Conservation (phyloP, 2,329 filamentous ascomycete species). For the Berkeleyomyces rouxiae region DNA sequence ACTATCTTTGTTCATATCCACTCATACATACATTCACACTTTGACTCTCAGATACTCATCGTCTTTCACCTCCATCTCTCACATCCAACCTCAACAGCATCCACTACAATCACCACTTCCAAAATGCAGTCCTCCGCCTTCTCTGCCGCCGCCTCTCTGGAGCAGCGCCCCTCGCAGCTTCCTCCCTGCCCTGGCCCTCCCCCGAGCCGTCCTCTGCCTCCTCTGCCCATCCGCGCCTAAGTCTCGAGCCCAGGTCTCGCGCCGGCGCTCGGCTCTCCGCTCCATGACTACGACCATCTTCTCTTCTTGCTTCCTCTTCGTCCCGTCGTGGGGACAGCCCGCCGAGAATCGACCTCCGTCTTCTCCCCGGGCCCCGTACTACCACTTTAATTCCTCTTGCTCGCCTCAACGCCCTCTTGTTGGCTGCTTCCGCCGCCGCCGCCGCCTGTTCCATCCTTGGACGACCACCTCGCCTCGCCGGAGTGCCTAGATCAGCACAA, state of each 20-base stretch:
- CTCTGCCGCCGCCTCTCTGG: conserved; percentile 18
- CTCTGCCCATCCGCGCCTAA: conserved; percentile 45
- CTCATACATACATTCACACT: not conserved
- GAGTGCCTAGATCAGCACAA: not conserved
- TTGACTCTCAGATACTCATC: not conserved
- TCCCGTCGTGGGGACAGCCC: not conserved
- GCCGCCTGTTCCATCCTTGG: not conserved
- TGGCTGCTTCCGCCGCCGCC: not conserved
- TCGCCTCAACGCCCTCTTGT: not conserved
- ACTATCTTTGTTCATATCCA: not conserved
- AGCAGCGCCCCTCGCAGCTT: conserved; percentile 46
- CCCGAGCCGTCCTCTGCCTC: conserved; percentile 46
- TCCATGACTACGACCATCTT: not conserved
- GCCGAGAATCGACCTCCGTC: not conserved
- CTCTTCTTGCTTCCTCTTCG: not conserved
- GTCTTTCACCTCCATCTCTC: conserved; percentile 15
- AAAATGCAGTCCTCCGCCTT: conserved; percentile 10
- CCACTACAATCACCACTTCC: not conserved
- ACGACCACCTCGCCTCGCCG: not conserved
- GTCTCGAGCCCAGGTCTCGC: not conserved
- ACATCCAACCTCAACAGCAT: conserved; percentile 14
- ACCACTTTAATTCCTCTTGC: not conserved
- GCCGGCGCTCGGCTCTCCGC: not conserved
- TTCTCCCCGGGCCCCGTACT: not conserved
- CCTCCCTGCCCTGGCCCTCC: conserved; percentile 51